phyloP scores from a whole-genome alignment of 129 eudicot genomes.

The Escallonia herrerae region DNA sequence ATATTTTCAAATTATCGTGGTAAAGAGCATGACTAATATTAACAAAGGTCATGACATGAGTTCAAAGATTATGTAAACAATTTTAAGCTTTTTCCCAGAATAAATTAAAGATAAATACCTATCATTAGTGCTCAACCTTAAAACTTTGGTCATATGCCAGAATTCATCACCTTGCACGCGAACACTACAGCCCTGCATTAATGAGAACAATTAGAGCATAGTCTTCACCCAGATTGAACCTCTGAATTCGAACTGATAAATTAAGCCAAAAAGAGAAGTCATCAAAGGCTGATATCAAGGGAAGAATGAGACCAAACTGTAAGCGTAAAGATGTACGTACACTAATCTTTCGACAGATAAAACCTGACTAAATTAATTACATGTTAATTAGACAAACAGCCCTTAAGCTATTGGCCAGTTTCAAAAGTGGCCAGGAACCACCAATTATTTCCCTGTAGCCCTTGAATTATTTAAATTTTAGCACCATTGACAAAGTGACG shows the following conservation, averaged over 20 bases:
- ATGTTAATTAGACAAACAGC: not conserved
- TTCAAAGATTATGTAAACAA: too few species aligned
- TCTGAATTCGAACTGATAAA: not conserved
- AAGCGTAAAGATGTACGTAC: too few species aligned
- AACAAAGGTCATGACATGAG: too few species aligned
- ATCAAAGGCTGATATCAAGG: not conserved
- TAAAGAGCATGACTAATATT: too few species aligned
- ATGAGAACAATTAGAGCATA: not conserved
- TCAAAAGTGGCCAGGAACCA: too few species aligned
- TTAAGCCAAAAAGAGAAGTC: not conserved
- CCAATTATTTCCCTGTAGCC: too few species aligned
- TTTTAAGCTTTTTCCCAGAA: too few species aligned
- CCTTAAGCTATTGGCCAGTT: too few species aligned
- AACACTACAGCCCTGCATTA: slow-evolving; percentile 61
- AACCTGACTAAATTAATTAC: not conserved
- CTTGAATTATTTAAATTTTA: too few species aligned
- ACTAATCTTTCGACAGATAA: not conserved
- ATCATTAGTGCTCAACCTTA: slow-evolving; percentile 59
- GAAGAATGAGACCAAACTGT: not conserved
- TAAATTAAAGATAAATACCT: slow-evolving; percentile 33
- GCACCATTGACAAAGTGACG: too few species aligned
- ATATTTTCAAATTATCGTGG: too few species aligned
- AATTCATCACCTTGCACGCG: slow-evolving; percentile 88
- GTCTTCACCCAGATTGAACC: not conserved
- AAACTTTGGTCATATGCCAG: slow-evolving; percentile 95